Base-by-base conservation (phyloP, 164 flowering plant genomes). In the Magnolia sinica region DNA sequence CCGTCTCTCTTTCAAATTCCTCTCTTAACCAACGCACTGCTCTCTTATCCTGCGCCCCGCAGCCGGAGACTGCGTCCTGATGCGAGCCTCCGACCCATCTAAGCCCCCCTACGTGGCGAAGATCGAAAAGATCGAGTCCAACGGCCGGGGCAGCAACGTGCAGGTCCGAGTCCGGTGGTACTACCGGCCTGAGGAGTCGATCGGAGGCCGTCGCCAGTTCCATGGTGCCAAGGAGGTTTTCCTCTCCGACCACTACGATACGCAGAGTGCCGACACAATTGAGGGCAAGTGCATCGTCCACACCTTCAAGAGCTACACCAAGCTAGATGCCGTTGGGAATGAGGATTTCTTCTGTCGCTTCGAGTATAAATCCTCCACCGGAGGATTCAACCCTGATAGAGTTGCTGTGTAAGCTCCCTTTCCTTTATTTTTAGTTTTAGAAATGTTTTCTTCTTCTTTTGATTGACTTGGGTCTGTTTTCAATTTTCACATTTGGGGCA, bases 261-360 rank as follows among this genome's bases (percentile, higher is more conserved):
- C 83, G 50, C 92, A 87, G 83, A 89, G 92, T 68, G 90, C 90
- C 29, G 86, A 87, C 76, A 89, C 92, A n/a, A 89, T 89, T 59
- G 92, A 89, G 79, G 92, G 89, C 49, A 86, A 85, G 85, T 89
- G 92, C 76, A 84, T 75, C 29, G 90, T 89, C 52, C 92, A 89
- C 79, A 79, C 86, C 7, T 87, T 87, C 76, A 86, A 86, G 87
- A 86, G 83, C 78, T 89, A 89, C 73, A 89, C 90, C 27, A 87
- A 86, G 82, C 88, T 88, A 50, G 90, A 87, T 70, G 81, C 85
- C 76, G 92, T 89, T 45, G 90, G 88, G 1, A 83, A 88, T 23
- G 91, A 89, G 79, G 92, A 89, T 76, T 89, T 82, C 81, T 89
- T 78, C 73, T 89, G 88, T 70, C 82, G 92, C 68, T 89, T 89